A percentile compares a stretch with the other conserved stretches of the same genome.
Conservation (phyloP, 2,329 filamentous ascomycete species). For the Botrytis porri region DNA sequence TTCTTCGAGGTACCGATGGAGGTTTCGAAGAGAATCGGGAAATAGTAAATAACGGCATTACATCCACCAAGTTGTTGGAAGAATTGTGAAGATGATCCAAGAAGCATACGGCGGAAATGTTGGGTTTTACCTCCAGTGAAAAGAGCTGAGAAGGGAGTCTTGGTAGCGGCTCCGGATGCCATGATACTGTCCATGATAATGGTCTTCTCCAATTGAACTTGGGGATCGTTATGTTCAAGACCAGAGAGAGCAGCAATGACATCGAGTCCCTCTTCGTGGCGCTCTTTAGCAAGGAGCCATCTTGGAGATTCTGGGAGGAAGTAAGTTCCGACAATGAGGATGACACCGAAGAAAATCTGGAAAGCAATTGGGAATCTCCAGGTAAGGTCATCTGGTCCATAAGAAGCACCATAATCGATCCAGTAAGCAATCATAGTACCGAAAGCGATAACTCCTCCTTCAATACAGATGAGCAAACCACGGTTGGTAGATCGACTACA, state of each 20-base stretch:
- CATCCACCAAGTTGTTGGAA: constrained; percentile 51
- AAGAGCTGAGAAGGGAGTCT: constrained; percentile 42
- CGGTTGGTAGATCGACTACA: constrained; percentile 42
- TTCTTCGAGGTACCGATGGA: constrained; percentile 47
- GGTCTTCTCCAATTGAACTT: constrained; percentile 36
- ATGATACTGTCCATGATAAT: constrained; percentile 42
- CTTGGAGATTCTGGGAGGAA: constrained; percentile 94
- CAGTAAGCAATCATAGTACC: constrained; percentile 85
- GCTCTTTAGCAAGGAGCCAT: constrained; percentile 94
- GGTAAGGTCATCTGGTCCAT: constrained; percentile 75
- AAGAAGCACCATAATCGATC: constrained; percentile 97
- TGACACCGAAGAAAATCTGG: constrained; percentile 87
- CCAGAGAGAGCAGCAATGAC: constrained; percentile 97
- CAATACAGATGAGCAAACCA: constrained; percentile 50
- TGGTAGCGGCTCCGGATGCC: constrained; percentile 36
- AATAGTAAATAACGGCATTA: constrained; percentile 48
- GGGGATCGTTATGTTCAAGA: constrained; percentile 45
- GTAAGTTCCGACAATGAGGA: constrained; percentile 79
- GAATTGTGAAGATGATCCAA: constrained; percentile 50
- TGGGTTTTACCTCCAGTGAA: constrained; percentile 53
- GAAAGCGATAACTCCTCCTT: constrained; percentile 56
- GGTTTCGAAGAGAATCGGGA: constrained; percentile 51
- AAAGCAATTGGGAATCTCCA: constrained; percentile 88
- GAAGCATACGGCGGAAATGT: constrained; percentile 52
- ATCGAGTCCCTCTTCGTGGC: constrained; percentile 94